Conservation (phyloP, 75 land plant species). For the Cryptomeria japonica region DNA sequence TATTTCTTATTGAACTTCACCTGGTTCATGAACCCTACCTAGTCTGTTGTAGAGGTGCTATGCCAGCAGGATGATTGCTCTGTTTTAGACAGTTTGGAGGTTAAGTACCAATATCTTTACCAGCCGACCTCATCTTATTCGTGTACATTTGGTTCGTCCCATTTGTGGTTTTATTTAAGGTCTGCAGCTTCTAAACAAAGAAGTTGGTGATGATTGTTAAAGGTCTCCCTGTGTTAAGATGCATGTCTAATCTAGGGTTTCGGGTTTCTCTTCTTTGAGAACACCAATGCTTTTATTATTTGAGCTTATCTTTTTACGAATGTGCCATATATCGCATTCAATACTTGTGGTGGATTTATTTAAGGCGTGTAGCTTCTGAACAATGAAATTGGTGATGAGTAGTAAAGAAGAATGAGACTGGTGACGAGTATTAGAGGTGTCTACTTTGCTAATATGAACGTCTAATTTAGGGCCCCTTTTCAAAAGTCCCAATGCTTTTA, state of each 20-base stretch:
- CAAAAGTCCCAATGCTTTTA: background rate
- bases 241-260: background rate
- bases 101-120: background rate
- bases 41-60: background rate
- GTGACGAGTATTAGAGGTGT: background rate
- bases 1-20: too few relatives aligned
- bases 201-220: too few relatives aligned
- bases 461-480: background rate
- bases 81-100: background rate
- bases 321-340: background rate
- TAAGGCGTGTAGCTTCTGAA: background rate
- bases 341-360: background rate
- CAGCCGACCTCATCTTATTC: background rate
- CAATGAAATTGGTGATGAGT: background rate
- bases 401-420: too few relatives aligned
- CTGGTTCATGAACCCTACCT: background rate
- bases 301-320: background rate
- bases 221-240: background rate
- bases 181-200: background rate
- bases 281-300: background rate
- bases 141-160: background rate
- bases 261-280: too few relatives aligned
- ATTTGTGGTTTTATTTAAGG: background rate
- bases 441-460: background rate
- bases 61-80: background rate